phyloP scores from a whole-genome alignment of 768 basidiomycete species.

The Tricholoma flavovirens region DNA sequence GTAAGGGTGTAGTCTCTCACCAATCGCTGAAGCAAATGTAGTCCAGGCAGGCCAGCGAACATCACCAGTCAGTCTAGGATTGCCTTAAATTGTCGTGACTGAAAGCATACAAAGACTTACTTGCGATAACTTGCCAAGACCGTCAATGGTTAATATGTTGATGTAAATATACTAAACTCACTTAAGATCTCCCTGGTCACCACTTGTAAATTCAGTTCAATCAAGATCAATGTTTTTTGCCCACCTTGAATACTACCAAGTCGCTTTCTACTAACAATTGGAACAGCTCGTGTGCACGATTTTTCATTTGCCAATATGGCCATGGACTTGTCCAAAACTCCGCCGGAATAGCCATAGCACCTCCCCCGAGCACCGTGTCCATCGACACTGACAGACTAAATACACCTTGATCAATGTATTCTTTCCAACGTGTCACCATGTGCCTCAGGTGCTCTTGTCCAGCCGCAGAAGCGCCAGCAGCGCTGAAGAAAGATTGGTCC shows the following conservation, averaged over 20 bases:
- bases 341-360: conserved; percentile 22
- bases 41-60: conserved; percentile 82
- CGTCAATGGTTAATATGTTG: neutral
- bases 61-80: conserved; percentile 78
- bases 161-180: conserved; percentile 32
- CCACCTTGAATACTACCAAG: conserved; percentile 82
- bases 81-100: neutral
- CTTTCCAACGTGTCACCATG: conserved; percentile 69
- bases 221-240: conserved; percentile 4
- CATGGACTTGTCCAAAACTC: conserved; percentile 71
- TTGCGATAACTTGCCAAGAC: conserved; percentile 63
- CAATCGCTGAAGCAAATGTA: conserved; percentile 66
- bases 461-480: conserved; percentile 17
- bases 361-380: conserved; percentile 49
- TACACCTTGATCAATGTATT: conserved; percentile 60
- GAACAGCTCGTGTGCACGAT: conserved; percentile 46
- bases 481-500: conserved; percentile 56
- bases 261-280: conserved; percentile 45
- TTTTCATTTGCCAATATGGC: conserved; percentile 72
- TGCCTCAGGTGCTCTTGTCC: conserved; percentile 38
- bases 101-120: conserved; percentile 35
- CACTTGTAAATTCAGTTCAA: neutral
- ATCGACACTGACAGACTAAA: conserved; percentile 70
- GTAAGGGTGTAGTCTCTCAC: conserved; percentile 28
- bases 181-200: conserved; percentile 80